These are phyloP conservation scores for Punctularia strigosozonata DNA, from an alignment of 768 basidiomycete species.

Conservation along the genomic window DNA sequence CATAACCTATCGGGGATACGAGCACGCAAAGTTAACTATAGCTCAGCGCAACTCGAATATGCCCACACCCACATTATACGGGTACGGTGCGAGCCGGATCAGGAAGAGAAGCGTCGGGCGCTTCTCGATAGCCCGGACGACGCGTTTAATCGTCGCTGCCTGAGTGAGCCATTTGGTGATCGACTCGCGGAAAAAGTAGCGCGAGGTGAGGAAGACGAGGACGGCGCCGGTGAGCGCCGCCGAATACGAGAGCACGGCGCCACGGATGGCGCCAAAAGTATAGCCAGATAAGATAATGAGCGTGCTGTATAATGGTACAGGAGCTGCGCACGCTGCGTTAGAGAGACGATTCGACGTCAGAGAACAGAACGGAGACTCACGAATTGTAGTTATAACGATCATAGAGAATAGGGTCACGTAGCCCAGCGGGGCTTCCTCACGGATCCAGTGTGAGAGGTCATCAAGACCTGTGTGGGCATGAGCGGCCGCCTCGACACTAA, in stretches of 20 bases:
- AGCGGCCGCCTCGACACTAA: slow-evolving; percentile 4
- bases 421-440: slow-evolving; percentile 59
- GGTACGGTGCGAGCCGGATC: slow-evolving; percentile 86
- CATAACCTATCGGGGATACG: too few relatives aligned
- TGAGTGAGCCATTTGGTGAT: slow-evolving; percentile 67
- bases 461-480: slow-evolving; percentile 52
- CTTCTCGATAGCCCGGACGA: slow-evolving; percentile 79
- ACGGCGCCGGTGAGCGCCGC: slow-evolving; percentile 81
- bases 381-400: slow-evolving; percentile 81
- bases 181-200: slow-evolving; percentile 53
- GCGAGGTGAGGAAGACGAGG: slow-evolving; percentile 71
- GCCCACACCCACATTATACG: slow-evolving; percentile 89
- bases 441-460: slow-evolving; percentile 67
- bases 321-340: slow-evolving; percentile 42
- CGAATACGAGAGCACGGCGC: slow-evolving; percentile 78
- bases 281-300: slow-evolving; percentile 88
- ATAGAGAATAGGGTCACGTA: slow-evolving; percentile 69
- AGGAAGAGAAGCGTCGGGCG: slow-evolving; percentile 82
- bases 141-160: slow-evolving; percentile 62
- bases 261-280: slow-evolving; percentile 76
- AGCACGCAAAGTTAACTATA: too few relatives aligned
- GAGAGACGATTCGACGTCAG: background rate
- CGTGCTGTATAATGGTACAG: slow-evolving; percentile 86
- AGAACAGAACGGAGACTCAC: slow-evolving; percentile 32
- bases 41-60: too few relatives aligned